Evolutionary conservation across 768 basidiomycete species (phyloP).

Genomic region (Mycena leptocephala): DNA sequence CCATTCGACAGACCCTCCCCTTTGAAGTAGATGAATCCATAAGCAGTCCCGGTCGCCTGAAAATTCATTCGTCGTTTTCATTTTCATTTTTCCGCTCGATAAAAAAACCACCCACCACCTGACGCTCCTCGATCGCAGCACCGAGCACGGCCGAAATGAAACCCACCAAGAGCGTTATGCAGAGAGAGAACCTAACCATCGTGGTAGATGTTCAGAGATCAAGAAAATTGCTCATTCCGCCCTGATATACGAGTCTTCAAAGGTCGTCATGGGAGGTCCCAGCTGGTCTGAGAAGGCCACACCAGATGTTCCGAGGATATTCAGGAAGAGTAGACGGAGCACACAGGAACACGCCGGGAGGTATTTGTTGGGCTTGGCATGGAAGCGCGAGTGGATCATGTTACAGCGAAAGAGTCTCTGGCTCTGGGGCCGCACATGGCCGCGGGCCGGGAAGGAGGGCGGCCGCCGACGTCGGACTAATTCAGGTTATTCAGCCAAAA

Average conservation of each 20-base stretch:
- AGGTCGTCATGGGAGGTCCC: too few relatives aligned
- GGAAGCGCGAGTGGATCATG: background rate
- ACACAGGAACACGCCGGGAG: too few relatives aligned
- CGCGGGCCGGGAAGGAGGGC: background rate
- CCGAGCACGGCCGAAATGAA: background rate
- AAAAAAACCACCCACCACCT: background rate
- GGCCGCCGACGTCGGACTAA: too few relatives aligned
- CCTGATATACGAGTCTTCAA: too few relatives aligned
- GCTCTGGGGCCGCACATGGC: background rate
- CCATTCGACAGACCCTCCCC: slow-evolving; percentile 26
- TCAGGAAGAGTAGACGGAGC: background rate
- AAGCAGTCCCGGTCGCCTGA: slow-evolving; percentile 14
- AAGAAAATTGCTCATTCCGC: too few relatives aligned
- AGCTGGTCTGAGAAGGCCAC: too few relatives aligned
- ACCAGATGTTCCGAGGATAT: too few relatives aligned
- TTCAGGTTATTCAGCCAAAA: too few relatives aligned
- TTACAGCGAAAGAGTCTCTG: background rate
- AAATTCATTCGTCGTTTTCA: too few relatives aligned
- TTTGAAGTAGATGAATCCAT: slow-evolving; percentile 31
- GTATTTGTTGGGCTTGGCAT: background rate
- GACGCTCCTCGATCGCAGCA: slow-evolving; percentile 10
- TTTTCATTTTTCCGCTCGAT: background rate
- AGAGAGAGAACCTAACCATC: background rate
- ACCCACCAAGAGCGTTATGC: background rate
- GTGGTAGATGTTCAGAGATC: background rate